Conservation (phyloP, 345 rosid species). For the Mercurialis annua region DNA sequence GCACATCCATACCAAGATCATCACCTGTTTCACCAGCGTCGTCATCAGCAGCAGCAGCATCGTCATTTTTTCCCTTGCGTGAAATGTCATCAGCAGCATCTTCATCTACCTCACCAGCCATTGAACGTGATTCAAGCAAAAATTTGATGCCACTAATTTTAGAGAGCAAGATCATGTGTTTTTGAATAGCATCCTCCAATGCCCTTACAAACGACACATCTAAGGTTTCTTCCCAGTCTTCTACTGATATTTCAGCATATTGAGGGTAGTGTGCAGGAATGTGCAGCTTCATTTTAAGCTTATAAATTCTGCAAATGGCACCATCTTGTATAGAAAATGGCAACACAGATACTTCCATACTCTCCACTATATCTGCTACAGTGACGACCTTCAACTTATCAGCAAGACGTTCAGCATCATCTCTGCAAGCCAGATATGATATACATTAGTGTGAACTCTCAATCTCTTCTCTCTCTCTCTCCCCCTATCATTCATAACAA, state of each 20-base stretch:
- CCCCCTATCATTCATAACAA: neutral
- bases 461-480: too few species aligned
- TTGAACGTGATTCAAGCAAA: slow-evolving; percentile 33
- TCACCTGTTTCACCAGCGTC: slow-evolving; percentile 54
- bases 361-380: slow-evolving; percentile 71
- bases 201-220: slow-evolving; percentile 55
- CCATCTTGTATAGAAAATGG: slow-evolving; percentile 44
- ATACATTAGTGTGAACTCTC: slow-evolving; percentile 5
- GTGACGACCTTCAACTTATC: slow-evolving; percentile 76
- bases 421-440: slow-evolving; percentile 45
- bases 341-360: slow-evolving; percentile 57
- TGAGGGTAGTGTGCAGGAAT: slow-evolving; percentile 55
- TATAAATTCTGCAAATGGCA: slow-evolving; percentile 55
- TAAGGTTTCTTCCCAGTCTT: slow-evolving; percentile 67
- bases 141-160: slow-evolving; percentile 70
- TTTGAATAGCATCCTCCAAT: slow-evolving; percentile 88
- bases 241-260: slow-evolving; percentile 39
- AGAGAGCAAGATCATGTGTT: slow-evolving; percentile 55
- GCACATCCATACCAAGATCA: slow-evolving; percentile 83
- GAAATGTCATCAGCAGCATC: slow-evolving; percentile 36
- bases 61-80: slow-evolving; percentile 31
- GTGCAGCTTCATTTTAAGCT: slow-evolving; percentile 74
- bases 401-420: slow-evolving; percentile 59
- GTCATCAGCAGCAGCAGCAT: slow-evolving; percentile 29
- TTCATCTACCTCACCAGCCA: slow-evolving; percentile 45